Conservation (phyloP, 2,329 filamentous ascomycete species). For the Alternaria panax region DNA sequence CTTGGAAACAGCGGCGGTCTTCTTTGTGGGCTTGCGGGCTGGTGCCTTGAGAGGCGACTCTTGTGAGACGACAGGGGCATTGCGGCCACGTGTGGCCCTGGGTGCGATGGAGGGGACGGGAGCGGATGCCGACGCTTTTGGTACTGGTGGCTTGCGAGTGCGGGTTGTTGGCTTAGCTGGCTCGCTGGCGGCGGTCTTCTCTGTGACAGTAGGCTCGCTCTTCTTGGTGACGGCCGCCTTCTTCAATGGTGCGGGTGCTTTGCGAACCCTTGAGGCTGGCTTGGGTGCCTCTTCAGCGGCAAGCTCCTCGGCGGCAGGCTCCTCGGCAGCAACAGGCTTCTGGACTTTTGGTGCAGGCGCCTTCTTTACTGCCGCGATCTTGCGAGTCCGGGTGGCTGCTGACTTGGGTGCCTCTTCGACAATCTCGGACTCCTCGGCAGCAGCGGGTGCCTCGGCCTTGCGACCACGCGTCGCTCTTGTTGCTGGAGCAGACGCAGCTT, state of each 20-base stretch:
- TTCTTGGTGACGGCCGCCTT: slow-evolving; percentile 25
- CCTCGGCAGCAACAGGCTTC: slow-evolving; percentile 16
- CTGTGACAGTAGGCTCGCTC: slow-evolving; percentile 9
- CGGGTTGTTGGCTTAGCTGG: slow-evolving; percentile 29
- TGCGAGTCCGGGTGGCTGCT: slow-evolving; percentile 25
- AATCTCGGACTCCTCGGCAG: slow-evolving; percentile 19
- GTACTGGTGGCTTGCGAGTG: slow-evolving; percentile 26
- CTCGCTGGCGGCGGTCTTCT: slow-evolving; percentile 20
- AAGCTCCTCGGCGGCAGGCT: slow-evolving; percentile 18
- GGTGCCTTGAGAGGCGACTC: slow-evolving; percentile 39
- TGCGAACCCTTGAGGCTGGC: slow-evolving; percentile 27
- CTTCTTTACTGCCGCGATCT: slow-evolving; percentile 29
- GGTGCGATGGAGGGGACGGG: slow-evolving; percentile 20
- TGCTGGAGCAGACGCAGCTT: slow-evolving; percentile 26
- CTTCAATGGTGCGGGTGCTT: slow-evolving; percentile 20
- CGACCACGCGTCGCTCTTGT: slow-evolving; percentile 37
- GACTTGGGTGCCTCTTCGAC: slow-evolving; percentile 27
- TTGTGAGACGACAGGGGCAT: slow-evolving; percentile 22
- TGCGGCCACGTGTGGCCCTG: slow-evolving; percentile 33
- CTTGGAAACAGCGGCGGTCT: slow-evolving; percentile 20
- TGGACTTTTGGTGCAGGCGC: slow-evolving; percentile 18
- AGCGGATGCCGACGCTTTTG: slow-evolving; percentile 17
- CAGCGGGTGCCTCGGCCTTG: slow-evolving; percentile 24
- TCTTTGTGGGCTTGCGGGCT: slow-evolving; percentile 36
- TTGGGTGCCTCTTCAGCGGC: slow-evolving; percentile 24